phyloP scores from a whole-genome alignment of 352 stramenopile genomes.

The Pseudoperonospora humuli region DNA sequence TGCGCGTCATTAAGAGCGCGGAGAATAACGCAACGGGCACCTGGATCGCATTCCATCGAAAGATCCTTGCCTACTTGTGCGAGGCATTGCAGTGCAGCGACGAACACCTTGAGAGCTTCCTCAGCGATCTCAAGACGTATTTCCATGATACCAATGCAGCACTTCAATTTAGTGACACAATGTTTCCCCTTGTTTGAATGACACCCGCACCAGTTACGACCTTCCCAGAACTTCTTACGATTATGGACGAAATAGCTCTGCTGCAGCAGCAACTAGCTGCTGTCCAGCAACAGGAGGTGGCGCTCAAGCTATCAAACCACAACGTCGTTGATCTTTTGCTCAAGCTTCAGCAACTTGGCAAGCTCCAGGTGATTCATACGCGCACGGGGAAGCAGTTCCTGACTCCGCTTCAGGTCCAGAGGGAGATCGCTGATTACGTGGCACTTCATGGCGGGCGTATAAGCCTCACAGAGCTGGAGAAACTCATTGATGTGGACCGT shows the following conservation, averaged over 20 bases:
- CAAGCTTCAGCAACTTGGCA: conserved; percentile 67
- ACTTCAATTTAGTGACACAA: conserved; percentile 7
- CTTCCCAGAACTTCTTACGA: not conserved
- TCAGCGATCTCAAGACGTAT: conserved; percentile 63
- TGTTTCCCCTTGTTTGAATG: not conserved
- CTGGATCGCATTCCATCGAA: conserved; percentile 56
- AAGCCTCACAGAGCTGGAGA: conserved; percentile 58
- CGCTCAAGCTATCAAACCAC: conserved; percentile 76
- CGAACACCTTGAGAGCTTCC: conserved; percentile 70
- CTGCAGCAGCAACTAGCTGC: conserved; percentile 72
- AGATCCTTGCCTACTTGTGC: conserved; percentile 76
- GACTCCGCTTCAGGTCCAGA: conserved; percentile 60
- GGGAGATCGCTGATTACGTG: conserved; percentile 70
- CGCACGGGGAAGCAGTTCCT: conserved; percentile 76
- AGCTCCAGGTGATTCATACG: conserved; percentile 76
- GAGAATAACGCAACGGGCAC: conserved; percentile 37
- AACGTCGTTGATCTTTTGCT: conserved; percentile 74
- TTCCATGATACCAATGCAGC: conserved; percentile 34
- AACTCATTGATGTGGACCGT: conserved; percentile 64
- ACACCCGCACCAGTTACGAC: not conserved
- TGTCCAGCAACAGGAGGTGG: conserved; percentile 69
- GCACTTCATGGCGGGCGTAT: conserved; percentile 54
- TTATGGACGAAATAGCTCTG: conserved; percentile 82
- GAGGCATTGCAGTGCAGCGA: conserved; percentile 72
- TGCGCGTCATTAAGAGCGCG: conserved; percentile 80